Conservation (phyloP, 495 filamentous ascomycete species). For the Lichenothelia convexa region DNA sequence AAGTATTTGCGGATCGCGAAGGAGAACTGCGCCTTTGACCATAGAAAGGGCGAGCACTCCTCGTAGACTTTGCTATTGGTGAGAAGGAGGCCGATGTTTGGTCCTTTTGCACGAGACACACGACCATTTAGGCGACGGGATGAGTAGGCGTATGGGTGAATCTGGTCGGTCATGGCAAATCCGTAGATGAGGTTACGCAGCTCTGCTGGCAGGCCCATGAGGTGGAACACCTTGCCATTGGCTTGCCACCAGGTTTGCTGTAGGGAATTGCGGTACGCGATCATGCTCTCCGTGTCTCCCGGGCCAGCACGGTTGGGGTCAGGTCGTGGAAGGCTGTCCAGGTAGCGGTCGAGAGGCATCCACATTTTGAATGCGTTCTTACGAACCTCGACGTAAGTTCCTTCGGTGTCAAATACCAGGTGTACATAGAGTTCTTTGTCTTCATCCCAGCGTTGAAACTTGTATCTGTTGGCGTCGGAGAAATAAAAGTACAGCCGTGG, state of each 20-base stretch:
- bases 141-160: conserved; percentile 6
- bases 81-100: conserved; percentile 1
- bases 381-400: not conserved
- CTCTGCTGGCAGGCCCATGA: conserved; percentile 8
- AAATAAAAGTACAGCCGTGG: too few relatives aligned
- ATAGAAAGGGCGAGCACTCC: too few relatives aligned
- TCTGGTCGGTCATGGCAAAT: conserved; percentile 1
- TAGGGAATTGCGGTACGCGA: not conserved
- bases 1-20: too few relatives aligned
- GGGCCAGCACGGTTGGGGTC: not conserved
- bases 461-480: too few relatives aligned
- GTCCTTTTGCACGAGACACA: too few relatives aligned
- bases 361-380: not conserved
- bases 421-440: too few relatives aligned
- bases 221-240: conserved; percentile 6
- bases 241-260: conserved; percentile 2
- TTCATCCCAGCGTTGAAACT: too few relatives aligned
- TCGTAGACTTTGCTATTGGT: not conserved
- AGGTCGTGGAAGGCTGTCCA: not conserved
- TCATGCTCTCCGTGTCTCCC: not conserved
- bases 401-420: not conserved
- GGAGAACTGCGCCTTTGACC: too few relatives aligned
- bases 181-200: conserved; percentile 9
- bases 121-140: too few relatives aligned
- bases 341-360: not conserved